A percentile compares a stretch with the other conserved stretches of the same genome.
These are phyloP conservation scores for Colletotrichum sublineola DNA, from an alignment of 2,329 filamentous ascomycete species.

Conservation along the genomic window DNA sequence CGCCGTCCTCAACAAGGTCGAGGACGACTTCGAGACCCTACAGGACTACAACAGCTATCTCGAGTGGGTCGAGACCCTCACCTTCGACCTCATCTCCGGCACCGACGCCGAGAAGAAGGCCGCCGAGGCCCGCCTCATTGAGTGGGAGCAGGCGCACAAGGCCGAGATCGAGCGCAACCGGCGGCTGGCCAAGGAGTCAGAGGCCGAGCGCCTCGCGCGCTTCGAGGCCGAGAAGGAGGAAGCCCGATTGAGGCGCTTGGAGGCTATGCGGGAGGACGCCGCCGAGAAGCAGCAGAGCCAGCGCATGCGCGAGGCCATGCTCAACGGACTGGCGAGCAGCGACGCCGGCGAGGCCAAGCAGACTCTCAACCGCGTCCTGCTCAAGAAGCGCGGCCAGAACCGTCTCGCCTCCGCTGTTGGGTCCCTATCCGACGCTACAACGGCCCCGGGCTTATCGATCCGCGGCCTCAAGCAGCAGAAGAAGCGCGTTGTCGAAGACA, in stretches of 20 bases:
- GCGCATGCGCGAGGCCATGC: slow-evolving; percentile 75
- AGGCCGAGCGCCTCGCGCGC: slow-evolving; percentile 65
- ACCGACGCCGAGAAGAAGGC: slow-evolving; percentile 71
- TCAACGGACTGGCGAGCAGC: slow-evolving; percentile 76
- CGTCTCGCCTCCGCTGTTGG: slow-evolving; percentile 50
- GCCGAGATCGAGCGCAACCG: slow-evolving; percentile 75
- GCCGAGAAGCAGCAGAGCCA: slow-evolving; percentile 75
- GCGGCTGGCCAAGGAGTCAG: slow-evolving; percentile 66
- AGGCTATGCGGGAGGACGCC: slow-evolving; percentile 76
- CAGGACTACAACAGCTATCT: slow-evolving; percentile 93
- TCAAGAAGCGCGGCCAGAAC: slow-evolving; percentile 79
- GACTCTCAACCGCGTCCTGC: slow-evolving; percentile 71
- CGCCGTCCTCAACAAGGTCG: slow-evolving; percentile 84
- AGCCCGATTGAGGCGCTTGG: slow-evolving; percentile 71
- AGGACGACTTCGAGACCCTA: slow-evolving; percentile 91
- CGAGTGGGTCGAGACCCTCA: slow-evolving; percentile 90
- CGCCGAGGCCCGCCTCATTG: slow-evolving; percentile 60
- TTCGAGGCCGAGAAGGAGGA: slow-evolving; percentile 77
- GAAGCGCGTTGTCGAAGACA: slow-evolving; percentile 63
- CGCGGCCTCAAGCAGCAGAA: slow-evolving; percentile 81
- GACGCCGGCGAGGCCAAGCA: slow-evolving; percentile 71
- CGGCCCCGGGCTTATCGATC: slow-evolving; percentile 69
- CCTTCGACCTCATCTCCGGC: slow-evolving; percentile 86
- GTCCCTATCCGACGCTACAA: slow-evolving; percentile 51
- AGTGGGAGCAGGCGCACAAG: slow-evolving; percentile 81